A percentile compares a stretch with the other conserved stretches of the same genome.
Evolutionary conservation across 139 green algal genomes (phyloP).

Genomic region (Coccomyxa sp.): DNA sequence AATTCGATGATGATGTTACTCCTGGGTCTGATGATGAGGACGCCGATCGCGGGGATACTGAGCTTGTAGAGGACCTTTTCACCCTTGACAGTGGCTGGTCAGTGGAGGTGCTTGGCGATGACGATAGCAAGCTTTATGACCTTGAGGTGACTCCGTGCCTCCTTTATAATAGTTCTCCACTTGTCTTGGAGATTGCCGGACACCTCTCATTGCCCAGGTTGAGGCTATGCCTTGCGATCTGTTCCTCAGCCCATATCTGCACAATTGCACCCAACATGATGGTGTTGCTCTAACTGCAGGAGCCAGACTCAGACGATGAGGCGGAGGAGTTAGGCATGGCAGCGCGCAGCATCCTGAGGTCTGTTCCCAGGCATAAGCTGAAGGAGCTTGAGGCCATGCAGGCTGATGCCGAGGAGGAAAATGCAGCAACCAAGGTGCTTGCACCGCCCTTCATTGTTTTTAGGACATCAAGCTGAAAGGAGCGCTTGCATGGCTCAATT

Average conservation of each 20-base stretch:
- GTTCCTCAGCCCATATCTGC: no score
- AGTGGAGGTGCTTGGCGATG: not conserved
- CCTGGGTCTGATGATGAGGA: not conserved
- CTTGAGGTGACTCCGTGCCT: no score
- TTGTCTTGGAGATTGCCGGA: no score
- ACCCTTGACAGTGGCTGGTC: not conserved
- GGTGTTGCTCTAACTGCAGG: not conserved
- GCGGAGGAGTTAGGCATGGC: not conserved
- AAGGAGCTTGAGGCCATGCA: not conserved
- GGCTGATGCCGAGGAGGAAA: not conserved
- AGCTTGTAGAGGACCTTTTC: not conserved
- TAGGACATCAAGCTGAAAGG: no score
- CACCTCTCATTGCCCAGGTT: no score
- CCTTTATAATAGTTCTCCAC: no score
- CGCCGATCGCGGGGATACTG: not conserved
- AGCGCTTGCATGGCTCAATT: no score
- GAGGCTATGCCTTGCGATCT: no score
- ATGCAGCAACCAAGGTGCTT: not conserved
- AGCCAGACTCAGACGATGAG: not conserved
- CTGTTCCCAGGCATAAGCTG: not conserved
- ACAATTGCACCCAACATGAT: no score
- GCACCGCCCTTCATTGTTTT: no score
- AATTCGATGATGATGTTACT: no score
- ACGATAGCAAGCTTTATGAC: not conserved
- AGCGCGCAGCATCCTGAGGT: not conserved